Evolutionary conservation across 495 filamentous ascomycete genomes (phyloP), one percentile per base, ranked within the genome.

Genomic region (Oidiodendron maius): DNA sequence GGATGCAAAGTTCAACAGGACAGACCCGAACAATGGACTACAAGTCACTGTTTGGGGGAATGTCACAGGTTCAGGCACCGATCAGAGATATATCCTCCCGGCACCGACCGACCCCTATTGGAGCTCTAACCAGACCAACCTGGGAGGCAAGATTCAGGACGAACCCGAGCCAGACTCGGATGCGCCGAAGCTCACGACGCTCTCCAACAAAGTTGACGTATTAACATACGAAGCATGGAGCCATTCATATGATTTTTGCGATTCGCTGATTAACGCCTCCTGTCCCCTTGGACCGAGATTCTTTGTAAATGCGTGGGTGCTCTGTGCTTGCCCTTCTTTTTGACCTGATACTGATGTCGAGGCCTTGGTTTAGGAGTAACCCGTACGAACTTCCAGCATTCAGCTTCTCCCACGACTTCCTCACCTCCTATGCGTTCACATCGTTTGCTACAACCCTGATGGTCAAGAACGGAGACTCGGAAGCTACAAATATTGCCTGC

Each of bases 1-100:
- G 48, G 77, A 81, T 54, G 94, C 86, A 47, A 67, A 65, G 11
- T 95, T 94, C 68, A 75, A 89, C 54, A 67, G 77, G 18, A 61
- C 66, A 16, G 66, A 76, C 47, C 60, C 77, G 10, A 76, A 74
- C 41, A 79, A 89, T 59, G 80, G 80, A 30, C 69, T 98, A 23
- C 79, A 78, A 48, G 68, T 96, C 22, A 95, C 82, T 1, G 80
- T 95, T 17, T 96, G 88, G 68, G 91, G 91, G 18, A 96, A 96
- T 64, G 89, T 97, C 17, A 83, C 82, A 21, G 93, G 93, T 6
- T 67, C 67, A 18, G 18, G 22, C 62, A 57, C 16, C 50, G 60
- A 37, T 52, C 57, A 26, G 4, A 9, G n/a, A 15, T 22, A 28
- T n/a, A 38, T 62, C 45, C 71, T 80, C 48, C 87, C 86, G 35